Evolutionary conservation across 192 early-diverging fungal species (phyloP), one percentile per base, ranked within the genome.

Genomic region (Pecoramyces ruminantium): DNA sequence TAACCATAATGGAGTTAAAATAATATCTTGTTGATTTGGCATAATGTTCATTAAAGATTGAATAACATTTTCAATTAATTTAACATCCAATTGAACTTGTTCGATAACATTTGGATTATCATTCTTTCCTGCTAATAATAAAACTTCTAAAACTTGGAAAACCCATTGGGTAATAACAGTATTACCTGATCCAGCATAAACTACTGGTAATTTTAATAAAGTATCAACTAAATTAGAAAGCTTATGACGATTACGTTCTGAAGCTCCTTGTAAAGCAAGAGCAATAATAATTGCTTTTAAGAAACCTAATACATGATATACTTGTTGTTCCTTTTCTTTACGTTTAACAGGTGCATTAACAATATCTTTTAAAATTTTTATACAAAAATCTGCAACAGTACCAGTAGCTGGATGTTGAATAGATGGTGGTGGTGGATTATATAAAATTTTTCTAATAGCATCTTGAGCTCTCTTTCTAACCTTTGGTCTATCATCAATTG

Each of bases 391-490:
- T 28, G 92, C 87, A 1, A 88, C 88, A 80, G 88, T 84, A 18
- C 81, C 39, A 25, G 93, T 89, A 29, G 89, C 92, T 16, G 96
- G 96, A 85, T 96, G 95, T 34, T 89, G 83, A 4, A 86, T 78
- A 30, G 86, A 84, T 13, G 94, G 94, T 29, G 92, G 88, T 34
- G 96, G 95, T 51, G 94, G 94, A 81, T 83, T 85, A 5, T 86
- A 84, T 30, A 97, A 85, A 77, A 98, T 87, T 42, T 86, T 84
- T 38, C 87, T 87, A 38, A 95, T 90, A 16, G 93, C 93, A 79
- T 97, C 95, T 81, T 94, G 94, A 29, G 96, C 95, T 79, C 93
- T 86, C 85, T 94, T 93, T 29, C 97, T 91, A 78, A 96, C 92
- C 88, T 95, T 97, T 38, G 97, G 95, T 78, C 95, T 89, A 78